Evolutionary conservation across 768 basidiomycete species (phyloP), one percentile per base, ranked within the genome.

Genomic region (Phylloporus arenicola): DNA sequence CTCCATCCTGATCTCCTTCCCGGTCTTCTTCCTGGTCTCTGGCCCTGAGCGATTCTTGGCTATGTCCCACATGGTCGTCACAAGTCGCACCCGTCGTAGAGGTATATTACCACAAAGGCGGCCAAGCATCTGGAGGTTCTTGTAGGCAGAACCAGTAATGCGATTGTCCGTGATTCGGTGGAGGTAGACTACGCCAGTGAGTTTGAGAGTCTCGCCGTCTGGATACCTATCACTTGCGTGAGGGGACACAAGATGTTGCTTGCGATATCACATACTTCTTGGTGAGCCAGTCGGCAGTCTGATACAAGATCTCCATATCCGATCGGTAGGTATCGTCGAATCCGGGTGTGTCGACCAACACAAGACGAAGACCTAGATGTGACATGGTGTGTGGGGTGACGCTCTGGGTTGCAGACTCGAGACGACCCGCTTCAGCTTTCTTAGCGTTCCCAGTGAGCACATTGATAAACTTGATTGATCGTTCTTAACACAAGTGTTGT

Each of bases 11-110:
- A n/a, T n/a, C n/a, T n/a, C n/a, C n/a, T n/a, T n/a, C n/a, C n/a
- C n/a, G n/a, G n/a, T n/a, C n/a, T n/a, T n/a, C n/a, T n/a, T n/a
- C n/a, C 34, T 35, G 3, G 5, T n/a, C 34, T 35, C 6, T 35
- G 34, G 3, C 34, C n/a, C 34, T 35, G 13, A 16, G 13, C 9
- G 34, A 2, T 35, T 7, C n/a, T 6, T 13, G 14, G 58, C 62
- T 1, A 9, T 22, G 39, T 64, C 61, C 72, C 72, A 74, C 66
- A 70, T 71, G 2, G 68, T 73, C 1, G 72, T 73, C 10, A 67
- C 57, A 11, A 75, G 50, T 16, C 64, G 53, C 16, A 6, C 35
- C 6, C 35, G 35, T 8, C 35, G 35, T 14, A 37, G n/a, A 17
- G 35, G 35, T 7, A 69, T 58, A 10, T 58, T 29, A 4, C 73